Percentiles rank a stretch among this genome's conserved stretches.
Evolutionary conservation across 2,329 filamentous ascomycete species (phyloP).

Genomic region (Alternaria arborescens): DNA sequence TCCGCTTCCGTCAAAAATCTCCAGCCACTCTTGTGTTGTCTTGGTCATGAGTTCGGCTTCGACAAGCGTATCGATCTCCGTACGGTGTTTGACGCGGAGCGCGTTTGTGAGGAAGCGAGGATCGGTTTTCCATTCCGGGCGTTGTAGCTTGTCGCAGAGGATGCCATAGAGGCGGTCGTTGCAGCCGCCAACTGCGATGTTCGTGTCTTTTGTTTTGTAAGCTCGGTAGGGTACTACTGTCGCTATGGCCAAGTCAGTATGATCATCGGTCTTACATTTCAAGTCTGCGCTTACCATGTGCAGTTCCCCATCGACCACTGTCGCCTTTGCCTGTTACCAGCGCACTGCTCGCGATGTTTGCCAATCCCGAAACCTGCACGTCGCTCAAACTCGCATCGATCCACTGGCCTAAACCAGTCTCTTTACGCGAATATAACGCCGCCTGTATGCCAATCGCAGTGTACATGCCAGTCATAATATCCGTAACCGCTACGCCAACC

Average conservation of each 20-base stretch:
- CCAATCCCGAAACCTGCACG: conserved; percentile 89
- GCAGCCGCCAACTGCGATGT: conserved; percentile 69
- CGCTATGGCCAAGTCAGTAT: conserved; percentile 54
- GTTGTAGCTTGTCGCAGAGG: conserved; percentile 64
- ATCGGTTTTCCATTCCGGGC: conserved; percentile 67
- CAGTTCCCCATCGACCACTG: conserved; percentile 90
- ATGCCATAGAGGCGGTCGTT: conserved; percentile 70
- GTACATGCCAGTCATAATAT: conserved; percentile 93
- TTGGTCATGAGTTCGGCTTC: conserved; percentile 75
- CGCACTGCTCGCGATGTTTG: conserved; percentile 91
- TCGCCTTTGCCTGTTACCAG: conserved; percentile 88
- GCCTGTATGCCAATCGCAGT: conserved; percentile 95
- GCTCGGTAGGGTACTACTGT: conserved; percentile 94
- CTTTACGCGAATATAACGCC: conserved; percentile 77
- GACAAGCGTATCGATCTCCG: conserved; percentile 79
- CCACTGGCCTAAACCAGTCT: conserved; percentile 84
- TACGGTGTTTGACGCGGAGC: conserved; percentile 70
- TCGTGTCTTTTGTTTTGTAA: conserved; percentile 70
- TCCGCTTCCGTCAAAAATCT: conserved; percentile 84
- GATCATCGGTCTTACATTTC: neutral
- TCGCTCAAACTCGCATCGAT: conserved; percentile 91
- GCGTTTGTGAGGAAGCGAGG: conserved; percentile 66
- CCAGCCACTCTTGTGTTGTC: conserved; percentile 88
- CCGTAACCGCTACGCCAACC: conserved; percentile 96
- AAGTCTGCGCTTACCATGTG: conserved; percentile 71